phyloP scores from a whole-genome alignment of 345 rosid genomes.

The Camelina sativa region DNA sequence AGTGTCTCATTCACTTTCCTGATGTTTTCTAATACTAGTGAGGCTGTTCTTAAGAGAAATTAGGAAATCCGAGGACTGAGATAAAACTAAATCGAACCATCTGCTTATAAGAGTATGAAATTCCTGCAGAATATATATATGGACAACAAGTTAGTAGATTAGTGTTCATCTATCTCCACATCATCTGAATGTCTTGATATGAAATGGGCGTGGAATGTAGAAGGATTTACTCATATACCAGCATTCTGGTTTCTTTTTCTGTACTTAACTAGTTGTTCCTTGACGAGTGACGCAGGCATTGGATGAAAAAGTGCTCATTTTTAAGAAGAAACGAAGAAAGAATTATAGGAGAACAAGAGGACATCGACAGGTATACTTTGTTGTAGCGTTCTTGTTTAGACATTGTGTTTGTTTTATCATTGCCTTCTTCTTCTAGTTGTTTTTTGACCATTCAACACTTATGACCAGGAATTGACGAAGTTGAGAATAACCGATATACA shows the following conservation, averaged over 20 bases:
- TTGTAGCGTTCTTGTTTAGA: background rate
- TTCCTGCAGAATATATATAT: background rate
- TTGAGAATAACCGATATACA: slow-evolving; percentile 90
- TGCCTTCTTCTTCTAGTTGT: background rate
- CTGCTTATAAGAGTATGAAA: slow-evolving; percentile 17
- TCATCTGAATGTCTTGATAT: slow-evolving; percentile 10
- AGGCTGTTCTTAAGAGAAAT: background rate
- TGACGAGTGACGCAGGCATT: slow-evolving; percentile 62
- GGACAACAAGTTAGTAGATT: slow-evolving; percentile 11
- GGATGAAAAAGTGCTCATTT: slow-evolving; percentile 91
- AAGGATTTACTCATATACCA: slow-evolving; percentile 1
- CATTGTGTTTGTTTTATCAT: slow-evolving; percentile 17
- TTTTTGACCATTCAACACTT: background rate
- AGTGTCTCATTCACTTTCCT: slow-evolving; percentile 43
- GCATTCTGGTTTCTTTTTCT: background rate
- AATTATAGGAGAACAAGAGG: slow-evolving; percentile 88
- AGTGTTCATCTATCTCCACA: slow-evolving; percentile 13
- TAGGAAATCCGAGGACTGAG: background rate
- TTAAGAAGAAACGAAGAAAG: slow-evolving; percentile 94
- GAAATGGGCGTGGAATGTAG: background rate
- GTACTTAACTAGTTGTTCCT: slow-evolving; percentile 1
- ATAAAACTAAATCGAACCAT: background rate
- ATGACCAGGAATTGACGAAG: slow-evolving; percentile 83
- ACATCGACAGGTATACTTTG: slow-evolving; percentile 72
- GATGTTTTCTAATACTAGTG: background rate